Evolutionary conservation across 306 rosid genomes (phyloP).

Genomic region (Cucumis melo): DNA sequence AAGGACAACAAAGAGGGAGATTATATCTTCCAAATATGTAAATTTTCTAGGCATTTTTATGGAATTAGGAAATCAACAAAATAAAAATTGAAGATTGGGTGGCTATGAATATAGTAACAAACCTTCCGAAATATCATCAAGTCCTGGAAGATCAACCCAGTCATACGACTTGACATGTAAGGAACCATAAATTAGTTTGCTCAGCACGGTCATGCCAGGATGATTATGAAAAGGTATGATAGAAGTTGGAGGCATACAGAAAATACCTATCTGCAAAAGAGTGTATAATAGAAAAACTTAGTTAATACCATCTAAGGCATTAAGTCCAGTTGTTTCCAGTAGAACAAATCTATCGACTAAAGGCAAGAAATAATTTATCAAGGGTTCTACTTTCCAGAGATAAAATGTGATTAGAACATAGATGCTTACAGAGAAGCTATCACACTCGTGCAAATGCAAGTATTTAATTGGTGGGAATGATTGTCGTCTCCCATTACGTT

Average conservation of each 20-base stretch:
- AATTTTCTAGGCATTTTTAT: not conserved
- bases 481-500: constrained; percentile 46
- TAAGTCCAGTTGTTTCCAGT: not conserved
- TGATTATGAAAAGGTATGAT: constrained; percentile 91
- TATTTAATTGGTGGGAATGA: constrained; percentile 71
- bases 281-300: not conserved
- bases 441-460: constrained; percentile 71
- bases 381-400: not conserved
- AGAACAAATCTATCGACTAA: not conserved
- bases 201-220: constrained; percentile 92
- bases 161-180: constrained; percentile 70
- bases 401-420: not conserved
- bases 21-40: not conserved
- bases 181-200: constrained; percentile 94
- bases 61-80: not conserved
- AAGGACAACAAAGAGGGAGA: not conserved
- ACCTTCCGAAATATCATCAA: constrained; percentile 55
- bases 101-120: constrained; percentile 11
- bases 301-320: not conserved
- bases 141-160: constrained; percentile 63
- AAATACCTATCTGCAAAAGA: constrained; percentile 74
- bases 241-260: constrained; percentile 89
- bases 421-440: constrained; percentile 72
- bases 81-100: not conserved
- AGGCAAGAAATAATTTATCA: not conserved